phyloP scores from a whole-genome alignment of 2,329 filamentous ascomycete genomes.

The Colletotrichum eremochloae region DNA sequence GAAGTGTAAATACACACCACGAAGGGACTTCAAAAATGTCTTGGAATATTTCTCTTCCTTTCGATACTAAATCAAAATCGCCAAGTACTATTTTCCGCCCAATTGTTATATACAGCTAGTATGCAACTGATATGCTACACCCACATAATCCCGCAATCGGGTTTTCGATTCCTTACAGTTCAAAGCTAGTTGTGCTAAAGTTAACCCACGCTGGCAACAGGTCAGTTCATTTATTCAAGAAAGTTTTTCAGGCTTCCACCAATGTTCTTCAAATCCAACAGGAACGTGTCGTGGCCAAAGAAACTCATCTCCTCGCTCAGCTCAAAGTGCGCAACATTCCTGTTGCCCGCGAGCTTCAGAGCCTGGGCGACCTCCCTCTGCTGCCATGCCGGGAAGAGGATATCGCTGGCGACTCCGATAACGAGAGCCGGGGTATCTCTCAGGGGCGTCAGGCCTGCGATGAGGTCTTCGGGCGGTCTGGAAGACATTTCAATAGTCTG shows the following conservation, averaged over 20 bases:
- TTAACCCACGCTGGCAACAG: background rate
- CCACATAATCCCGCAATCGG: background rate
- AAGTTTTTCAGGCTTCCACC: slow-evolving; percentile 87
- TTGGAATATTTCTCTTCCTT: background rate
- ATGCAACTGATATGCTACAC: background rate
- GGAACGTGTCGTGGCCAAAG: slow-evolving; percentile 97
- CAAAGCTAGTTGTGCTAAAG: background rate
- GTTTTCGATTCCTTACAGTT: background rate
- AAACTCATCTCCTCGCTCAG: slow-evolving; percentile 93
- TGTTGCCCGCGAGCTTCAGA: slow-evolving; percentile 81
- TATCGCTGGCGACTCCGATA: slow-evolving; percentile 95
- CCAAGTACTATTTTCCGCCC: slow-evolving; percentile 5
- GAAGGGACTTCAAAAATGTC: fast-evolving
- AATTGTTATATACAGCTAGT: slow-evolving; percentile 7
- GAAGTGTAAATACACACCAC: background rate
- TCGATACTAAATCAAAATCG: background rate
- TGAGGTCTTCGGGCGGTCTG: slow-evolving; percentile 81
- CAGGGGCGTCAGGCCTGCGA: slow-evolving; percentile 79
- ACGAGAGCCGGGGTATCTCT: slow-evolving; percentile 86
- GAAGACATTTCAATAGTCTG: slow-evolving; percentile 50
- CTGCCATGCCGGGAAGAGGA: slow-evolving; percentile 97
- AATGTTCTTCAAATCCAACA: slow-evolving; percentile 92
- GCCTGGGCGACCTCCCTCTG: slow-evolving; percentile 94
- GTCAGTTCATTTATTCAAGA: slow-evolving; percentile 71
- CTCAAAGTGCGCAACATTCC: slow-evolving; percentile 87